Evolutionary conservation across 495 filamentous ascomycete species (phyloP).

Genomic region (Daldinia childiae): DNA sequence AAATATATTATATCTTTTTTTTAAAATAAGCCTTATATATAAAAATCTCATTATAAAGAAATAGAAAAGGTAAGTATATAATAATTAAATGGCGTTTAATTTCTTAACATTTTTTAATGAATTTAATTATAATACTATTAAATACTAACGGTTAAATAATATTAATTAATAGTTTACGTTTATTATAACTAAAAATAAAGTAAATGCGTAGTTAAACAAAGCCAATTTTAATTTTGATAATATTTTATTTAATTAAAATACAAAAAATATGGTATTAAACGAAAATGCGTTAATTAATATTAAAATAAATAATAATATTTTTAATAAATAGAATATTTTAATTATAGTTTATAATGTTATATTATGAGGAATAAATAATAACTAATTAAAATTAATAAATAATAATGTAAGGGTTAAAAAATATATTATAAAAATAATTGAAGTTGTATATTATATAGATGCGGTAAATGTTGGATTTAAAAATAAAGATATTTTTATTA

Average conservation of each 20-base stretch:
- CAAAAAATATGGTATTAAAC: neutral
- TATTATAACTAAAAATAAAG: neutral
- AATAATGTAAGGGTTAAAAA: neutral
- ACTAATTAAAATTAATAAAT: neutral
- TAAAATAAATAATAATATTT: neutral
- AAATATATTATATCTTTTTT: neutral
- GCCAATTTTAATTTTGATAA: neutral
- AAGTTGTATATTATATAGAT: neutral
- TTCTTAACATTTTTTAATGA: neutral
- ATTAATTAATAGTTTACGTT: neutral
- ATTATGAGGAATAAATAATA: neutral
- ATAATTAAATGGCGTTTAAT: neutral
- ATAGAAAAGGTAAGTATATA: neutral
- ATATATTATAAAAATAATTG: neutral
- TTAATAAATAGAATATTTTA: neutral
- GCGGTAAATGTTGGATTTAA: neutral
- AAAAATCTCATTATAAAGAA: neutral
- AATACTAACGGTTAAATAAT: neutral
- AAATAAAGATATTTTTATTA: neutral
- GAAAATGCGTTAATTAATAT: neutral
- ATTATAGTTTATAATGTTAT: neutral
- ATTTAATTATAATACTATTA: neutral
- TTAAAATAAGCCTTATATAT: neutral
- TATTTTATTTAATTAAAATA: neutral
- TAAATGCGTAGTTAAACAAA: neutral